Evolutionary conservation across 495 filamentous ascomycete species (phyloP).

Genomic region (Hypoxylon rickii): DNA sequence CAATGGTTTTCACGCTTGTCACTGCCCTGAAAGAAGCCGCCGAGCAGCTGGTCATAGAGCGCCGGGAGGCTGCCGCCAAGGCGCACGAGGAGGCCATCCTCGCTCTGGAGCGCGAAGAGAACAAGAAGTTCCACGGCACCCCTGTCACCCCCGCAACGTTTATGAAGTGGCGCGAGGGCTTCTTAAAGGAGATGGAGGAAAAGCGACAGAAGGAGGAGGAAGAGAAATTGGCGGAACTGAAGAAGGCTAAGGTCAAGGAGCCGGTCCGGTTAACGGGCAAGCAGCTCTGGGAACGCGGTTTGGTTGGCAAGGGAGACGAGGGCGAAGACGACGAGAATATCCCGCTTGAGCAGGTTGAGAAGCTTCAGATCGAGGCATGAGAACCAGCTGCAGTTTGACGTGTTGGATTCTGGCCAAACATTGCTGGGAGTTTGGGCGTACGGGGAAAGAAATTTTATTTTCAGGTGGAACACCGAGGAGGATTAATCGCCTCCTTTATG

Average conservation of each 20-base stretch:
- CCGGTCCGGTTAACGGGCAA: conserved; percentile 70
- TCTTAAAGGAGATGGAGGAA: conserved; percentile 78
- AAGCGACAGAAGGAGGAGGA: conserved; percentile 63
- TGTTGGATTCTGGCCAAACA: conserved; percentile 13
- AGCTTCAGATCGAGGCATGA: conserved; percentile 63
- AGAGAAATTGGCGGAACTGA: conserved; percentile 74
- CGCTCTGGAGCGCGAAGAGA: conserved; percentile 86
- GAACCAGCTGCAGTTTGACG: not conserved
- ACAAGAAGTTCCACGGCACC: conserved; percentile 93
- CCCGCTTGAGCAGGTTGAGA: conserved; percentile 63
- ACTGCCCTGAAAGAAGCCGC: conserved; percentile 85
- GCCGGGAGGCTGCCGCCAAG: conserved; percentile 63
- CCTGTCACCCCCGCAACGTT: conserved; percentile 84
- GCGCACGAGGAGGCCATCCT: conserved; percentile 66
- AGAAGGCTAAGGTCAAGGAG: conserved; percentile 72
- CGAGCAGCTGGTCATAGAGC: conserved; percentile 75
- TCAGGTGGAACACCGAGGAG: conserved; percentile 3
- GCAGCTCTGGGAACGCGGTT: conserved; percentile 82
- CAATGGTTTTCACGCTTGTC: conserved; percentile 95
- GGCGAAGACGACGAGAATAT: conserved; percentile 64
- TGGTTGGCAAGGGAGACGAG: conserved; percentile 74
- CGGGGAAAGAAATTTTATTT: conserved; percentile 10
- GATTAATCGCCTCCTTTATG: conserved; percentile 8
- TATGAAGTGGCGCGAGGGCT: conserved; percentile 77
- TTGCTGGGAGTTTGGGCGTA: conserved; percentile 37